Percentiles rank a stretch among this genome's conserved stretches.
Evolutionary conservation across 495 filamentous ascomycete species (phyloP).

Genomic region (Aspergillus conjunctus): DNA sequence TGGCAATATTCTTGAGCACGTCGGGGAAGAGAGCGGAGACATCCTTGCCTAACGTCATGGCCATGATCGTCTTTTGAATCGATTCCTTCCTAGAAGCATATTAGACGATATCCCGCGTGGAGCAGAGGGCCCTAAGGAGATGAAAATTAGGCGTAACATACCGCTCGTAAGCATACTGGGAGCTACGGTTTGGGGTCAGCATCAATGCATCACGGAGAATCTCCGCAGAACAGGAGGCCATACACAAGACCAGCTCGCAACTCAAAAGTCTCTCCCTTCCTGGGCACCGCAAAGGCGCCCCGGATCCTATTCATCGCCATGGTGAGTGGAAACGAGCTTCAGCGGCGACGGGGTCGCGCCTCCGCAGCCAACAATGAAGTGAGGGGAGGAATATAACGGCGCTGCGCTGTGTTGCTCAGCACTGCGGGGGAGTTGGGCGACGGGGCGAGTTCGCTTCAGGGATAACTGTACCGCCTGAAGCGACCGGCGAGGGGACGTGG

Average conservation of each 20-base stretch:
- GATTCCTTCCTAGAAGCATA: conserved; percentile 75
- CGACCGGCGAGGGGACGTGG: conserved; percentile 22
- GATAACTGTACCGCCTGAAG: conserved; percentile 21
- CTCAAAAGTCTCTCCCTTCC: conserved; percentile 98
- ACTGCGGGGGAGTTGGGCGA: conserved; percentile 43
- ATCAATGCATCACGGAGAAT: conserved; percentile 19
- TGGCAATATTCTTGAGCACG: conserved; percentile 98
- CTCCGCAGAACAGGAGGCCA: conserved; percentile 28
- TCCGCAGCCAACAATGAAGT: conserved; percentile 37
- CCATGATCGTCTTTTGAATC: conserved; percentile 99
- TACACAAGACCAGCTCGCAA: conserved; percentile 91
- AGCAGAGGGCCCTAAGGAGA: no score
- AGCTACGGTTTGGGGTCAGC: conserved; percentile 51
- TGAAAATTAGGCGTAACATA: conserved; percentile 36
- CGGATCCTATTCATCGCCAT: conserved; percentile 97
- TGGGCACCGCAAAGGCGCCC: conserved; percentile 86
- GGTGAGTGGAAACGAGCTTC: conserved; percentile 38
- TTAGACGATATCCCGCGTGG: conserved; percentile 30
- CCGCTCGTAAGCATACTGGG: conserved; percentile 98
- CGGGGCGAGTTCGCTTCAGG: conserved; percentile 35
- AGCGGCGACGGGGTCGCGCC: conserved; percentile 54
- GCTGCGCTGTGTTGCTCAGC: conserved; percentile 24
- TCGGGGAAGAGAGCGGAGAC: conserved; percentile 97
- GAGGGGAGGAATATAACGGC: conserved; percentile 16
- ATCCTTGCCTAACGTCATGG: conserved; percentile 98